Base-by-base conservation (phyloP, 169 alveolate species). In the Prorocentrum cordatum region DNA sequence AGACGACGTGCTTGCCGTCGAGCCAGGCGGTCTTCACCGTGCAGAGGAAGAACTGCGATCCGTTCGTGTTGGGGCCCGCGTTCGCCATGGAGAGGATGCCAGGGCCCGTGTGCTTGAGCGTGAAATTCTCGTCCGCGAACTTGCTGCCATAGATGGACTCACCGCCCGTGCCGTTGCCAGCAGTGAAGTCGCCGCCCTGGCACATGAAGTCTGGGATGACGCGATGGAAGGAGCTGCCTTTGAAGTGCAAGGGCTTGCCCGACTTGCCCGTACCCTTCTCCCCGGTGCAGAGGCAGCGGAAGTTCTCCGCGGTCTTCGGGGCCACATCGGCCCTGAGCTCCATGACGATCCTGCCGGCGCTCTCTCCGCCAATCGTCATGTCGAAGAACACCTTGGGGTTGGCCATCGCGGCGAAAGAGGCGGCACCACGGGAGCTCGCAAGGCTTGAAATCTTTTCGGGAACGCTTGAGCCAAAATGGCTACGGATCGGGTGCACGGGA, bases 291-390 rank as follows among this genome's bases (percentile, higher is more conserved):
- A 98, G 95, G 45, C 97, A 97, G 64, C 99, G 94, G 94, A 98
- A 98, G 92, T 98, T 98, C 93, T 98, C 99, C 22, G 97, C 98
- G 47, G 99, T 98, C 91, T 96, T 97, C 18, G 99, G 99, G 18
- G 95, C 98, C 42, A 94, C 92, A 45, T 97, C 98, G 20, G 96
- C 96, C 92, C 96, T 97, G 27, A 98, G 94, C 83, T 97, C 99
- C 85, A 98, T 95, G 45, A 93, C 97, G 42, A 98, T 94, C 92
- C 99, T 95, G 92, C 97, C 95, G 61, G 95, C 94, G 73, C 84
- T 86, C n/a, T 86, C 86, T 27, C 94, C 95, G n/a, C 96, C 98
- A 35, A 97, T 93, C 91, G 95, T 75, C 36, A 97, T 91, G 83
- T 96, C 98, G 86, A 96, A 91, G 89, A 95, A 96, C 27, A 96